A percentile compares a stretch with the other conserved stretches of the same genome.
Conservation (phyloP, 352 stramenopile genomes). For the Phytopythium ostracodes region DNA sequence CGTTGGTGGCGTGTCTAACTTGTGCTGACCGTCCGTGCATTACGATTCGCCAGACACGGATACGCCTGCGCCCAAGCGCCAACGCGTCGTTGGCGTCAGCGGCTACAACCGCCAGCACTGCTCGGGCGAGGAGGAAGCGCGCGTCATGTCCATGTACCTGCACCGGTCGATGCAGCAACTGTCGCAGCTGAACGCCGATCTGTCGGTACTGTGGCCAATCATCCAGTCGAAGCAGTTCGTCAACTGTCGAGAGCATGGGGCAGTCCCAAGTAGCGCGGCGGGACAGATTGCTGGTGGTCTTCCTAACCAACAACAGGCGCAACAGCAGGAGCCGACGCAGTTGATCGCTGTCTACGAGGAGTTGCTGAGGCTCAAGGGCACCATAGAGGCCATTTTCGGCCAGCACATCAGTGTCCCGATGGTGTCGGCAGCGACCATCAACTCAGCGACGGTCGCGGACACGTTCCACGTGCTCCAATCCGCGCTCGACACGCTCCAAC, state of each 20-base stretch:
- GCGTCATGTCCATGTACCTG: conserved; percentile 12
- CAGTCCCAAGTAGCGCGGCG: background rate
- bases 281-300: too few relatives aligned
- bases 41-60: background rate
- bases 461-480: conserved; percentile 15
- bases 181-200: conserved; percentile 9
- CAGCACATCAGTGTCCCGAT: background rate
- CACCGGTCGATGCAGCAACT: conserved; percentile 14
- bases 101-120: background rate
- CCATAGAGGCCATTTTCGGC: conserved; percentile 7
- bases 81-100: background rate
- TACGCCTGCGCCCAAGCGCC: background rate
- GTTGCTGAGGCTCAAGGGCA: conserved; percentile 13
- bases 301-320: background rate
- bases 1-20: background rate
- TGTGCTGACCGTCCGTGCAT: background rate
- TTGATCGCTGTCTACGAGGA: conserved; percentile 7
- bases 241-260: background rate
- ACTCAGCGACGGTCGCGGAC: background rate
- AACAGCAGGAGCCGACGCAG: background rate
- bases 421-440: background rate
- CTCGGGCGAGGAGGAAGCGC: conserved; percentile 4
- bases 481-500: conserved; percentile 10
- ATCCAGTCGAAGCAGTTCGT: conserved; percentile 10
- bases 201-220: conserved; percentile 10